Conservation (phyloP, 2,329 filamentous ascomycete genomes). For the Parasarocladium wereldwijsianum region DNA sequence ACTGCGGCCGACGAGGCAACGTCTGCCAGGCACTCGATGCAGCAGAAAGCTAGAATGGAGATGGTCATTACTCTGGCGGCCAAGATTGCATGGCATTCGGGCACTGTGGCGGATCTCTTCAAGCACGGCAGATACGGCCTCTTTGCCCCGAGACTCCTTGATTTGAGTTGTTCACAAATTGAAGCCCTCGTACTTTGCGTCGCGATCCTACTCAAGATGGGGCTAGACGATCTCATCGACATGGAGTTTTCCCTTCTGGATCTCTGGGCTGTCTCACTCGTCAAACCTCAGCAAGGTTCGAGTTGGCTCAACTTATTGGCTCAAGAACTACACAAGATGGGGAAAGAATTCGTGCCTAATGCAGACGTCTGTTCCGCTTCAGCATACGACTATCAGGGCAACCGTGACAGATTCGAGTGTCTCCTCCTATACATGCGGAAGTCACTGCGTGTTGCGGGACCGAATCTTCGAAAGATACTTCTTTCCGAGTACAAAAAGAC, state of each 20-base stretch:
- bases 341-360: slow-evolving; percentile 27
- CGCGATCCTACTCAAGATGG: slow-evolving; percentile 30
- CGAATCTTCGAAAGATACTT: slow-evolving; percentile 19
- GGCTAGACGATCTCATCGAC: slow-evolving; percentile 31
- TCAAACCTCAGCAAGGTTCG: slow-evolving; percentile 31
- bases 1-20: slow-evolving; percentile 7
- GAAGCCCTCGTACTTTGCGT: slow-evolving; percentile 35
- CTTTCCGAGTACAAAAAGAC: slow-evolving; percentile 25
- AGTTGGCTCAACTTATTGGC: slow-evolving; percentile 35
- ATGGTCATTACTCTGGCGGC: slow-evolving; percentile 29
- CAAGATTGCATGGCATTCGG: slow-evolving; percentile 27
- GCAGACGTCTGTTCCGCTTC: slow-evolving; percentile 20
- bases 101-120: slow-evolving; percentile 31
- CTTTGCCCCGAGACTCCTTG: slow-evolving; percentile 27
- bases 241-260: slow-evolving; percentile 29
- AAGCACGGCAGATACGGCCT: slow-evolving; percentile 31
- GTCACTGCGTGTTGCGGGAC: slow-evolving; percentile 24
- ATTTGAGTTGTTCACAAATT: too few relatives aligned
- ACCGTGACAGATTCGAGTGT: slow-evolving; percentile 33
- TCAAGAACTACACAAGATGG: slow-evolving; percentile 25
- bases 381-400: slow-evolving; percentile 31
- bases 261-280: slow-evolving; percentile 37
- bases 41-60: slow-evolving; percentile 23
- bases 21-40: slow-evolving; percentile 6
- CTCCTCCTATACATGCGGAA: slow-evolving; percentile 35